A percentile compares a stretch with the other conserved stretches of the same genome.
phyloP scores from a whole-genome alignment of 306 rosid genomes.

The Rosa lucieae region DNA sequence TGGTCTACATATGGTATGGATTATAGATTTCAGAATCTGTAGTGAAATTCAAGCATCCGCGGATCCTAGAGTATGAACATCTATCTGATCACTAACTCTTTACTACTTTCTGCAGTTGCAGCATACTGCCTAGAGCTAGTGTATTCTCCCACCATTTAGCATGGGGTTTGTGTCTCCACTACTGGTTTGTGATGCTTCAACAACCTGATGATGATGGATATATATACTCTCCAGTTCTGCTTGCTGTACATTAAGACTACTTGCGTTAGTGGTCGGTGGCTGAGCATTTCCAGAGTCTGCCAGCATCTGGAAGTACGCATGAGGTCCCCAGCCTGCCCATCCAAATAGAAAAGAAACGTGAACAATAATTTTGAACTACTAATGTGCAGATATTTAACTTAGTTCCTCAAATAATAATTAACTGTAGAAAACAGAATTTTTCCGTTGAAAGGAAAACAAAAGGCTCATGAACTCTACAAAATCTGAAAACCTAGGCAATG shows the following conservation, averaged over 20 bases:
- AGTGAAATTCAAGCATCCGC: constrained; percentile 18
- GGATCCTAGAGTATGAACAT: constrained; percentile 45
- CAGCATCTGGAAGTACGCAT: constrained; percentile 77
- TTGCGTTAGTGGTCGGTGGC: constrained; percentile 29
- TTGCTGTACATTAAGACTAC: constrained; percentile 28
- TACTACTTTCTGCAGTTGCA: constrained; percentile 13
- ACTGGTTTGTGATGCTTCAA: constrained; percentile 25
- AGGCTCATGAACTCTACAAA: not conserved
- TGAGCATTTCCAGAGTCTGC: constrained; percentile 50
- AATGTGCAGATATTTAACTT: not conserved
- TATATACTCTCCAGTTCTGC: constrained; percentile 47
- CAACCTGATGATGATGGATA: constrained; percentile 36
- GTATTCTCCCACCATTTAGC: constrained; percentile 52
- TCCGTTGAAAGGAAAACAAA: not conserved
- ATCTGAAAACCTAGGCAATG: not conserved
- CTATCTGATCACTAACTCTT: constrained; percentile 23
- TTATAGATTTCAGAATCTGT: not conserved
- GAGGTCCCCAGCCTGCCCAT: constrained; percentile 83
- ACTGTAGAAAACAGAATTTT: not conserved
- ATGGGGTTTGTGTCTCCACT: constrained; percentile 50
- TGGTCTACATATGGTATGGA: not conserved
- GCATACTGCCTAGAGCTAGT: constrained; percentile 20
- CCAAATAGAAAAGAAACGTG: constrained; percentile 1
- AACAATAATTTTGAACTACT: not conserved
- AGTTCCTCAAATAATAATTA: not conserved